A percentile compares a stretch with the other conserved stretches of the same genome.
Evolutionary conservation across 352 stramenopile species (phyloP).

Genomic region (Pythium plurisporium): DNA sequence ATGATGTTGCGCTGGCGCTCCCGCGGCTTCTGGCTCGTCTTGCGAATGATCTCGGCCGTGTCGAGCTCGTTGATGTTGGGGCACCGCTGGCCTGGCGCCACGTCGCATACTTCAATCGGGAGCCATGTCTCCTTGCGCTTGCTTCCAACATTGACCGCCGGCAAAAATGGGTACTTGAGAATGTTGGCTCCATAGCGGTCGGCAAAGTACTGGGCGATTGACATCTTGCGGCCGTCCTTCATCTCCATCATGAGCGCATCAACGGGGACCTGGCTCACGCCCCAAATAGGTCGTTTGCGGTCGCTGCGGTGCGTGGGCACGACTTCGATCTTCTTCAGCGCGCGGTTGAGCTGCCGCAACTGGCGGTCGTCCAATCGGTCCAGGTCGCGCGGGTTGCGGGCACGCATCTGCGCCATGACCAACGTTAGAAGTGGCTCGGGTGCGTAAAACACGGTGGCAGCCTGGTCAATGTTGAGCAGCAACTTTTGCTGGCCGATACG

Average conservation of each 20-base stretch:
- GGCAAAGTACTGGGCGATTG: conserved; percentile 59
- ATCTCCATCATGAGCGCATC: conserved; percentile 66
- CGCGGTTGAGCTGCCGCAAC: conserved; percentile 44
- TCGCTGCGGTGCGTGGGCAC: conserved; percentile 54
- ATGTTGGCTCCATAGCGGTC: conserved; percentile 42
- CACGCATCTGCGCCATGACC: conserved; percentile 25
- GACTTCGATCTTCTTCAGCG: conserved; percentile 61
- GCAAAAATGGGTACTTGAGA: conserved; percentile 66
- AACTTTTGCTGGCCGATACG: conserved; percentile 59
- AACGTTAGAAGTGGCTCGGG: conserved; percentile 56
- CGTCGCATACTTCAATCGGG: conserved; percentile 79
- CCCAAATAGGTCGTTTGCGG: too few species aligned
- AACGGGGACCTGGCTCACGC: too few species aligned
- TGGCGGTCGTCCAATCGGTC: conserved; percentile 37
- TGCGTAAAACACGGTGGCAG: conserved; percentile 64
- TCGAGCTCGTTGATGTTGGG: conserved; percentile 77
- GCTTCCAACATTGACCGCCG: conserved; percentile 76
- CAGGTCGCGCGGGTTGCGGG: conserved; percentile 30
- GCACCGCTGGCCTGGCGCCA: conserved; percentile 66
- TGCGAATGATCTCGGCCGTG: conserved; percentile 78
- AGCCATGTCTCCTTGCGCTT: conserved; percentile 73
- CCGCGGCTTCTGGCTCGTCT: conserved; percentile 53
- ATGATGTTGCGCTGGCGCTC: conserved; percentile 60
- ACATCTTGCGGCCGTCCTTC: conserved; percentile 40
- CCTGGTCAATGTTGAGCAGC: conserved; percentile 68